These are phyloP conservation scores for Psidium guajava DNA, from an alignment of 345 rosid genomes.

Conservation along the genomic window DNA sequence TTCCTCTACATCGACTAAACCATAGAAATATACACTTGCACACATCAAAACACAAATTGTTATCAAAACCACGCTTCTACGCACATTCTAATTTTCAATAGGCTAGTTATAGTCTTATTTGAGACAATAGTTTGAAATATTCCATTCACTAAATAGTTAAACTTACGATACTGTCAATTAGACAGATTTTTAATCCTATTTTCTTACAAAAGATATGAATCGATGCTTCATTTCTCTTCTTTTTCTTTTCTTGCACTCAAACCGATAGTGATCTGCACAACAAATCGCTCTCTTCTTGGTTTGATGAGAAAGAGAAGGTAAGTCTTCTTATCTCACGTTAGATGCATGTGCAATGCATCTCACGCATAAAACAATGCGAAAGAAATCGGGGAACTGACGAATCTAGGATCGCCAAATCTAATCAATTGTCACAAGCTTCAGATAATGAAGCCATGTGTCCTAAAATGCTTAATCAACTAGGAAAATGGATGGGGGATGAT, in stretches of 20 bases:
- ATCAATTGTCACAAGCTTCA: not conserved
- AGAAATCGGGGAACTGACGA: not conserved
- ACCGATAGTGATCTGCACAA: not conserved
- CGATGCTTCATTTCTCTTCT: not conserved
- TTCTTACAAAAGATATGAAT: no score
- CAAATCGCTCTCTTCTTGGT: not conserved
- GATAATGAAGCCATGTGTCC: not conserved
- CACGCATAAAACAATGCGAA: not conserved
- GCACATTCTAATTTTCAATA: no score
- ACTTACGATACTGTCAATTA: not conserved
- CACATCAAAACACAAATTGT: no score
- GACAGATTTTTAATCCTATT: not conserved
- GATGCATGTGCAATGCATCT: not conserved
- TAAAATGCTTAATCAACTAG: not conserved
- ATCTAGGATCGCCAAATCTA: not conserved
- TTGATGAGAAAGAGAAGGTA: not conserved
- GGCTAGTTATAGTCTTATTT: not conserved
- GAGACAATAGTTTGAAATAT: not conserved
- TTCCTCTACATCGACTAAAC: no score
- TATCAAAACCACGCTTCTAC: no score
- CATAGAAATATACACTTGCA: no score
- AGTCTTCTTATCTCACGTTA: not conserved
- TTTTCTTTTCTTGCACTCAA: not conserved
- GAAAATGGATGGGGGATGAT: not conserved
- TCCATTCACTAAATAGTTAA: not conserved